Evolutionary conservation across 2,329 filamentous ascomycete genomes (phyloP).

Genomic region (Paraphoma sp.): DNA sequence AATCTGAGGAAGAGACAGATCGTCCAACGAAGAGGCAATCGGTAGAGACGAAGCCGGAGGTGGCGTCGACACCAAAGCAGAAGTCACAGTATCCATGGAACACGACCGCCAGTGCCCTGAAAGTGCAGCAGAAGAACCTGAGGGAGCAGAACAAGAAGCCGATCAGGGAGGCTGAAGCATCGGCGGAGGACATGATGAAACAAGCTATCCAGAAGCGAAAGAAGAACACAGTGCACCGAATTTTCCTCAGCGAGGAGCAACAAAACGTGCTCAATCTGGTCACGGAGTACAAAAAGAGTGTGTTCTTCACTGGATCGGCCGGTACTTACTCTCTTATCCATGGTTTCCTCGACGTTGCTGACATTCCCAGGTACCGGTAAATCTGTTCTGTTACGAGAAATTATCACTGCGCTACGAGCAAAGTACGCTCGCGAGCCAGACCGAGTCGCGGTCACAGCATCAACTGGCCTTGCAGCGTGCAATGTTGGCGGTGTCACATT

Average conservation of each 20-base stretch:
- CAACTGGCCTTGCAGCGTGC: slow-evolving; percentile 92
- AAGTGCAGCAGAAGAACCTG: slow-evolving; percentile 78
- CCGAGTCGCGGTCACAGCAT: slow-evolving; percentile 89
- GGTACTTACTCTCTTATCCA: slow-evolving; percentile 51
- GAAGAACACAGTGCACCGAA: slow-evolving; percentile 57
- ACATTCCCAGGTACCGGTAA: slow-evolving; percentile 75
- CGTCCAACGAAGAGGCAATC: slow-evolving; percentile 38
- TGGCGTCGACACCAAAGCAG: slow-evolving; percentile 53
- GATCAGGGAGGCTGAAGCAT: slow-evolving; percentile 46
- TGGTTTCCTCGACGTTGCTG: not conserved
- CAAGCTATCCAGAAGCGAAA: slow-evolving; percentile 54
- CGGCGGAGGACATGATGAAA: slow-evolving; percentile 56
- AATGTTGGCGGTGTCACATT: slow-evolving; percentile 96
- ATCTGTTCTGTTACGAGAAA: slow-evolving; percentile 91
- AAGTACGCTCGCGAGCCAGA: slow-evolving; percentile 82
- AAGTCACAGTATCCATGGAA: slow-evolving; percentile 67
- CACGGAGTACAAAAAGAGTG: slow-evolving; percentile 79
- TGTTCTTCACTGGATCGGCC: slow-evolving; percentile 97
- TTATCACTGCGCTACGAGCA: slow-evolving; percentile 79
- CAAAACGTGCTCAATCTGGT: slow-evolving; percentile 83
- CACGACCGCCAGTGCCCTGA: slow-evolving; percentile 73
- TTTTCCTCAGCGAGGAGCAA: slow-evolving; percentile 87
- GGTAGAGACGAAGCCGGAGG: slow-evolving; percentile 44
- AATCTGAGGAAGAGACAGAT: slow-evolving; percentile 22
- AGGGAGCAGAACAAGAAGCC: slow-evolving; percentile 66